Percentiles rank a stretch among this genome's conserved stretches.
phyloP scores from a whole-genome alignment of 1,139 yeast species.

The Kodamaea arcana region DNA sequence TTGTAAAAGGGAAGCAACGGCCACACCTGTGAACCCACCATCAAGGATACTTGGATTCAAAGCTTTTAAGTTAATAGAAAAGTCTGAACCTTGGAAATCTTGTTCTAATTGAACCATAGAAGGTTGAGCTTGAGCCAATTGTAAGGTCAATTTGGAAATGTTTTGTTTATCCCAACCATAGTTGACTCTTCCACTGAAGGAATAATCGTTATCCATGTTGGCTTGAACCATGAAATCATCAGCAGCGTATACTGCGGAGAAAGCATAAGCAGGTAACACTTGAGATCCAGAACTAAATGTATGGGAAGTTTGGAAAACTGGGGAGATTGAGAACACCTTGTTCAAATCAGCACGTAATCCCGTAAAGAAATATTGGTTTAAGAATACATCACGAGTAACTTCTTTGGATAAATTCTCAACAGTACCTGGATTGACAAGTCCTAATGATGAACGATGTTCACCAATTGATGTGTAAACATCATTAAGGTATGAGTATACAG shows the following conservation, averaged over 20 bases:
- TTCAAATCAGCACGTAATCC: slow-evolving; percentile 96
- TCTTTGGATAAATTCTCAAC: slow-evolving; percentile 92
- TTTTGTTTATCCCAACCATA: slow-evolving; percentile 84
- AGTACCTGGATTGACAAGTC: slow-evolving; percentile 89
- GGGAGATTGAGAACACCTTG: slow-evolving; percentile 86
- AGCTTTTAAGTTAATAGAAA: slow-evolving; percentile 82
- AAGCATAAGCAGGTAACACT: slow-evolving; percentile 86
- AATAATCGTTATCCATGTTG: slow-evolving; percentile 79
- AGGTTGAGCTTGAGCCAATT: slow-evolving; percentile 86
- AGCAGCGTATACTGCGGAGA: slow-evolving; percentile 84
- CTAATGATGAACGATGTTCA: slow-evolving; percentile 77
- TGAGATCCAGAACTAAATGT: slow-evolving; percentile 87
- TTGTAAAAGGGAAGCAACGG: slow-evolving; percentile 88
- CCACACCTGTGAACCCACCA: slow-evolving; percentile 83
- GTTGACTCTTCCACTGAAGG: slow-evolving; percentile 85
- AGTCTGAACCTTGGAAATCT: slow-evolving; percentile 88
- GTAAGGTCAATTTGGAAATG: slow-evolving; percentile 82
- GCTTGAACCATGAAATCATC: slow-evolving; percentile 89
- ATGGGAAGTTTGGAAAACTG: slow-evolving; percentile 97
- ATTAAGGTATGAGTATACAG: slow-evolving; percentile 75
- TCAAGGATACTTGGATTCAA: slow-evolving; percentile 80
- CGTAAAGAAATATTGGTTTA: slow-evolving; percentile 85
- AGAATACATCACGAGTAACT: slow-evolving; percentile 87
- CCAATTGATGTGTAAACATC: slow-evolving; percentile 69
- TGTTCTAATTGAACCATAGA: slow-evolving; percentile 96